phyloP scores from a whole-genome alignment of 345 rosid genomes.

The Populus tremula region DNA sequence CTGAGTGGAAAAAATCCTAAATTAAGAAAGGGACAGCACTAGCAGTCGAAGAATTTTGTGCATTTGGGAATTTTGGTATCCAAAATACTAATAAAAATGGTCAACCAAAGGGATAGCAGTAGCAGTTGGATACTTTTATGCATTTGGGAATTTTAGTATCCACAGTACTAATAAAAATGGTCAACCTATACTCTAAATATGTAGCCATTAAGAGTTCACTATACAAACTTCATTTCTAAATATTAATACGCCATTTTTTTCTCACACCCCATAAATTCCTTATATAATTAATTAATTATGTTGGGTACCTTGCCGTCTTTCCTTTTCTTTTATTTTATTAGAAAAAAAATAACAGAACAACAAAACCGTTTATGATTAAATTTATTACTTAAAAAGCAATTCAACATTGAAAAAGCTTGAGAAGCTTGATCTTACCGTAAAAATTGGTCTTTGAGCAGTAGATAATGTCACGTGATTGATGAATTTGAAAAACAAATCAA shows the following conservation, averaged over 20 bases:
- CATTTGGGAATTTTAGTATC: background rate
- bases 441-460: background rate
- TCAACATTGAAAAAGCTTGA: background rate
- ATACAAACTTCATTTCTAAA: background rate
- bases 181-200: background rate
- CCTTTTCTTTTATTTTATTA: background rate
- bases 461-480: background rate
- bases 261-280: background rate
- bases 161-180: background rate
- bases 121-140: background rate
- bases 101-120: background rate
- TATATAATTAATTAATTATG: background rate
- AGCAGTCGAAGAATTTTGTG: background rate
- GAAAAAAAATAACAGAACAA: background rate
- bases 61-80: background rate
- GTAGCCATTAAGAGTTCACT: background rate
- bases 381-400: background rate
- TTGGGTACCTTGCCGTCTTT: background rate
- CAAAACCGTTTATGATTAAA: background rate
- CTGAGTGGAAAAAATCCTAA: background rate
- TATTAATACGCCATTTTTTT: background rate
- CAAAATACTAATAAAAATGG: background rate
- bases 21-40: background rate
- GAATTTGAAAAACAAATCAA: background rate
- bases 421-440: constrained; percentile 5